Evolutionary conservation across 2,329 filamentous ascomycete genomes (phyloP).

Genomic region (Trichophyton mentagrophytes): DNA sequence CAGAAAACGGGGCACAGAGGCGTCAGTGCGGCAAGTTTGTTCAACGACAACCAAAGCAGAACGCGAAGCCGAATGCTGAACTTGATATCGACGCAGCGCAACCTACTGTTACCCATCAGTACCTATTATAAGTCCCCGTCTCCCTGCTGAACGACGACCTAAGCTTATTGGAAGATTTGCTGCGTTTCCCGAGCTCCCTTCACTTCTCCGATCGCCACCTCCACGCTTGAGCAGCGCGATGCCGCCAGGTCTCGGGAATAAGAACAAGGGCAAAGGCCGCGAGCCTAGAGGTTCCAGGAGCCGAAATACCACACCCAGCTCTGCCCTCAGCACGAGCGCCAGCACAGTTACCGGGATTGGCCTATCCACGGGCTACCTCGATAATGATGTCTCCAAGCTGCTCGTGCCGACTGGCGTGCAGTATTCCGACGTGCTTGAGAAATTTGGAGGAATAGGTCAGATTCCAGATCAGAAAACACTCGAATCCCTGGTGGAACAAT

Average conservation of each 20-base stretch:
- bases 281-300: slow-evolving; percentile 44
- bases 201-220: not conserved
- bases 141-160: not conserved
- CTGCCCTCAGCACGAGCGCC: slow-evolving; percentile 37
- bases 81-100: not conserved
- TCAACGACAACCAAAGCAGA: not conserved
- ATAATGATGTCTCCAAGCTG: slow-evolving; percentile 38
- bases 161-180: not conserved
- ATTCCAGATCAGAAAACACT: slow-evolving; percentile 38
- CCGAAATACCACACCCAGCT: slow-evolving; percentile 52
- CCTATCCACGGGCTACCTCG: slow-evolving; percentile 40
- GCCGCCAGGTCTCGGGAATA: slow-evolving; percentile 31
- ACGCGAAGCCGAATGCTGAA: not conserved
- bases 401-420: slow-evolving; percentile 37
- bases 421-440: slow-evolving; percentile 47
- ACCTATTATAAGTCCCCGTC: not conserved
- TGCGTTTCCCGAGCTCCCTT: not conserved
- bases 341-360: slow-evolving; percentile 27
- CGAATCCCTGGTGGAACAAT: slow-evolving; percentile 39
- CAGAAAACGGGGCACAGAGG: not conserved
- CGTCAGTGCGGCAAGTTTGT: slow-evolving; percentile 1
- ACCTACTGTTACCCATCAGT: not conserved
- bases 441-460: slow-evolving; percentile 36
- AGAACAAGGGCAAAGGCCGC: slow-evolving; percentile 42
- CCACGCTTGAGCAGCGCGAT: slow-evolving; percentile 17